Evolutionary conservation across 805 yeast genomes (phyloP), one percentile per base, ranked within the genome.

Genomic region (Spathaspora sp.): DNA sequence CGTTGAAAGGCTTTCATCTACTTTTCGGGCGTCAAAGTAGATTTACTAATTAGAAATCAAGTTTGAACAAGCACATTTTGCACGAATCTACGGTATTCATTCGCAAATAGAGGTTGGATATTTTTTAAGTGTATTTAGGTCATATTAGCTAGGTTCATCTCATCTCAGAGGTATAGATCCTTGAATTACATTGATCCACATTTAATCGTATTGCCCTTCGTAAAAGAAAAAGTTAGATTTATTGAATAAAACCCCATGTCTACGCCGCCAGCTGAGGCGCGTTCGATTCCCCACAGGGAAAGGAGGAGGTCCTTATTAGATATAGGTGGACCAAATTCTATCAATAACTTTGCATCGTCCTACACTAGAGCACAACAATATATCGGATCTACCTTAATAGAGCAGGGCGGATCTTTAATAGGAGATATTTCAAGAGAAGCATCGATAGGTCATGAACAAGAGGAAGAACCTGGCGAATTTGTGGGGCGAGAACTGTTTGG

Each of bases 341-440:
- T 74, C 45, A 58, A 56, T 56, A 72, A 72, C 51, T 74, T 74
- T 55, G 76, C 76, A 14, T 67, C 74, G 5, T 70, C 77, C 11
- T 70, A 67, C 55, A 58, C 62, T 19, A 54, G 78, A 48, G 75
- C 77, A 2, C 77, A 69, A 54, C 59, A 67, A 5, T 67, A 62
- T 51, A 53, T 60, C 39, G 60, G 60, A 5, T 59, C 57, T 38
- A 49, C 58, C 12, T 54, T 57, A 8, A 48, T 59, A 16, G 62
- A 57, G 42, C 29, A 28, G 10, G 60, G 58, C 10, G 51, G 47
- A 39, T 49, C 32, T 16, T 11, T 52, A 29, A 55, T 56, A 5
- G 31, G 56, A 40, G 49, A 54, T 9, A 55, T 65, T 5, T 60
- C 68, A 5, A 64, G 65, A 3, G 17, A 43, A 12, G 29, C 50